Conservation (phyloP, 192 early-diverging fungal species). For the Coemansia sp. region DNA sequence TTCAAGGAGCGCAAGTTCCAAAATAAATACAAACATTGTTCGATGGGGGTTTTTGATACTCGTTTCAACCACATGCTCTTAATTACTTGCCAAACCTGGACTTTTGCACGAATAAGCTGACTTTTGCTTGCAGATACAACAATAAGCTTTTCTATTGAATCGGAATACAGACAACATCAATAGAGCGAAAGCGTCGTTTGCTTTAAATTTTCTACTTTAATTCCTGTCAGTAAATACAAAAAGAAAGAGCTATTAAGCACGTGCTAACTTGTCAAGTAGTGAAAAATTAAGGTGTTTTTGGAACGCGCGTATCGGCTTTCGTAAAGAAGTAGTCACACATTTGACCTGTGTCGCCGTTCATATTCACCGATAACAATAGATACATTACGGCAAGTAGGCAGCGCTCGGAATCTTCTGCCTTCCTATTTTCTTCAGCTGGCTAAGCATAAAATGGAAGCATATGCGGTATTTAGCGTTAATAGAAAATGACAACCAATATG, state of each 20-base stretch:
- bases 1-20: not conserved
- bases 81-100: not conserved
- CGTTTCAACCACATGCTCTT: slow-evolving; percentile 1
- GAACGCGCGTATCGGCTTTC: not conserved
- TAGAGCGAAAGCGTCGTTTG: not conserved
- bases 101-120: not conserved
- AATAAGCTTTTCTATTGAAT: not conserved
- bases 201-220: not conserved
- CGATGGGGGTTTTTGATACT: not conserved
- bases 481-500: not conserved
- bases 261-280: not conserved
- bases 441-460: not conserved
- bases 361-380: slow-evolving; percentile 1
- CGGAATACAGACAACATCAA: not conserved
- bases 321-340: not conserved
- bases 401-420: not conserved
- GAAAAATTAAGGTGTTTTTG: slow-evolving; percentile 2
- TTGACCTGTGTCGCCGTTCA: not conserved
- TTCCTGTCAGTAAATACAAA: not conserved
- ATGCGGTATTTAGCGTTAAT: not conserved
- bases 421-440: not conserved
- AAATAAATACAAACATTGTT: not conserved
- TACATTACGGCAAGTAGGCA: not conserved
- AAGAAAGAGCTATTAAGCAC: not conserved
- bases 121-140: not conserved